Percentiles rank a stretch among this genome's conserved stretches.
These are phyloP conservation scores for Porogramme epimiltina DNA, from an alignment of 1,284 basidiomycete genomes.

Conservation along the genomic window DNA sequence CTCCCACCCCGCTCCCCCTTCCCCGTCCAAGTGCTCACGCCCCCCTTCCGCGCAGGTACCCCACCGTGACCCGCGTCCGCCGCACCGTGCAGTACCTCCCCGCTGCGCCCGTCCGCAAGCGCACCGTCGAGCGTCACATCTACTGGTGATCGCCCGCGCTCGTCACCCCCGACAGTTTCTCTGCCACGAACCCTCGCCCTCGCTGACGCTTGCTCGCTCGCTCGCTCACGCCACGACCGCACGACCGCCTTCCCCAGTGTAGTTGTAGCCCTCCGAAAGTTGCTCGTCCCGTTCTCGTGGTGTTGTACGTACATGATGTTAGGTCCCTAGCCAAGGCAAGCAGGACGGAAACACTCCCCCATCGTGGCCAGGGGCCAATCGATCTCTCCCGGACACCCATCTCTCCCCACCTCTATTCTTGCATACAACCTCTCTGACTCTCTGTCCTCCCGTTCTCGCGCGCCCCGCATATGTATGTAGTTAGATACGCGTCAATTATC, in stretches of 20 bases:
- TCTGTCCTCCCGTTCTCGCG: not conserved
- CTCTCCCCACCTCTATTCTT: not conserved
- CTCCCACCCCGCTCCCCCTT: not conserved
- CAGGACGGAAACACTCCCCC: not conserved
- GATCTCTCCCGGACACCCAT: not conserved
- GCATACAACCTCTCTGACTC: not conserved
- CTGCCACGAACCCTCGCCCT: not conserved
- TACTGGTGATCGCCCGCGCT: conserved; percentile 54
- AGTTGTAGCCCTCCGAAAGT: not conserved
- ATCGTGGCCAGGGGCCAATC: not conserved
- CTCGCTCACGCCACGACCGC: not conserved
- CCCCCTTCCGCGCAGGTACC: conserved; percentile 51
- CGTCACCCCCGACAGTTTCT: not conserved
- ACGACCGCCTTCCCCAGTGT: not conserved
- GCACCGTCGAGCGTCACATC: conserved; percentile 66
- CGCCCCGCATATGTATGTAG: conserved; percentile 18
- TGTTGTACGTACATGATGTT: not conserved
- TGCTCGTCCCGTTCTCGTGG: conserved; percentile 3
- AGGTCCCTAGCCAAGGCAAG: not conserved
- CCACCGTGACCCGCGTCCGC: conserved; percentile 69
- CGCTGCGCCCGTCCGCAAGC: conserved; percentile 39
- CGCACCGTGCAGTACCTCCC: conserved; percentile 65
- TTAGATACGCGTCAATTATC: conserved; percentile 11
- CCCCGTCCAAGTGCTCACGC: conserved; percentile 1
- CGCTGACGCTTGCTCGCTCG: not conserved